Evolutionary conservation across 83 land plant genomes (phyloP).

Genomic region (Picea abies): DNA sequence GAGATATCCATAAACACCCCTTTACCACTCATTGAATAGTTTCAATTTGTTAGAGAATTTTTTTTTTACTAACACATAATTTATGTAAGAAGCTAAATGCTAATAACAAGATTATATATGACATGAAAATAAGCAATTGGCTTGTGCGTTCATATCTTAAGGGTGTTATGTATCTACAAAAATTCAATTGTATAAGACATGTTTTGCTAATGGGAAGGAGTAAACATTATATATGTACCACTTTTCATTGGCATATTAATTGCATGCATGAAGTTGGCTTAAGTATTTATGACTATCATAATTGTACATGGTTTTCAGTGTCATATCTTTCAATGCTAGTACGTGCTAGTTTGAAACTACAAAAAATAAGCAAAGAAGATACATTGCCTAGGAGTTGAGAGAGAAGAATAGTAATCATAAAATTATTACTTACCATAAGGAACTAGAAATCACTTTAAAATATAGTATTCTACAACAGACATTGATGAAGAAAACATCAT

Average conservation of each 20-base stretch:
- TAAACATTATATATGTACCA: not conserved
- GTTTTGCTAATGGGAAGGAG: too few relatives aligned
- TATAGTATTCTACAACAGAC: conserved; percentile 68
- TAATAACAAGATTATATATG: not conserved
- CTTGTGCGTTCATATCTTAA: not conserved
- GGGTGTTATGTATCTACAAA: not conserved
- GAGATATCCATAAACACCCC: too few relatives aligned
- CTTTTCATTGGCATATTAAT: not conserved
- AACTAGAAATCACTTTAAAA: conserved; percentile 60
- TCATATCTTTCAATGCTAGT: not conserved
- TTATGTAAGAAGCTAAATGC: not conserved
- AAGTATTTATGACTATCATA: too few relatives aligned
- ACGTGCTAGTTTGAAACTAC: not conserved
- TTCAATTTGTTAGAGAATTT: not conserved
- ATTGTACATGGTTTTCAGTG: not conserved
- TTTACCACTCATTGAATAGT: not conserved
- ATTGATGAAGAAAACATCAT: conserved; percentile 71
- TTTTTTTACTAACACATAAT: not conserved
- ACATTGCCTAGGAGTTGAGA: not conserved
- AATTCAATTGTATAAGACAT: too few relatives aligned
- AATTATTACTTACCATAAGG: conserved; percentile 32
- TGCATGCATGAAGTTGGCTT: too few relatives aligned
- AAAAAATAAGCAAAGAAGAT: not conserved
- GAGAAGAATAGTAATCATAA: not conserved
- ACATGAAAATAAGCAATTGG: not conserved